Percentiles rank a stretch among this genome's conserved stretches.
phyloP scores from a whole-genome alignment of 164 flowering plant species.

The Pachysandra terminalis region DNA sequence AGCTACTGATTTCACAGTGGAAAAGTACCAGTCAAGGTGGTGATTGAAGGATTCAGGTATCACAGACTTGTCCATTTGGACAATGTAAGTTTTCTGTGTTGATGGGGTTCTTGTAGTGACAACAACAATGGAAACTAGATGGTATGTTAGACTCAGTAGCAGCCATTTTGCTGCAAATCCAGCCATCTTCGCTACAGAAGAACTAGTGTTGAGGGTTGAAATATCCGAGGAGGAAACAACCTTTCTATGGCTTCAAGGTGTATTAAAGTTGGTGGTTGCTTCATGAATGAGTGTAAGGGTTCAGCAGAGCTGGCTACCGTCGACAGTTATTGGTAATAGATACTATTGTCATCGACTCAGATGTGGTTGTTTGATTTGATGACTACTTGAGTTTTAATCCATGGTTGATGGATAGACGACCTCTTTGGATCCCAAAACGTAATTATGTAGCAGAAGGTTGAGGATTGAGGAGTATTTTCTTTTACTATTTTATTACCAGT shows the following conservation, averaged over 20 bases:
- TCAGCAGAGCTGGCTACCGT: conserved; percentile 5
- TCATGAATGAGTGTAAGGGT: conserved; percentile 23
- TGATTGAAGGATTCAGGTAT: conserved; percentile 40
- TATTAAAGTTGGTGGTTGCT: conserved; percentile 25
- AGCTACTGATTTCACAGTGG: conserved; percentile 26
- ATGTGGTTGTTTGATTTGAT: too few species aligned
- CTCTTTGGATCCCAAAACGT: too few species aligned
- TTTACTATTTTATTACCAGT: too few species aligned
- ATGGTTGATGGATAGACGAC: too few species aligned
- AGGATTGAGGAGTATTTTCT: too few species aligned
- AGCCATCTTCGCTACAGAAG: too few species aligned
- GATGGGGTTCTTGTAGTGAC: conserved; percentile 13
- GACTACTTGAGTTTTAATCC: too few species aligned
- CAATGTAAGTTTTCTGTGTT: conserved; percentile 42
- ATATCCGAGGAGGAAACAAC: neutral
- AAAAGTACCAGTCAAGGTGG: conserved; percentile 56
- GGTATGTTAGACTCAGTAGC: conserved; percentile 20
- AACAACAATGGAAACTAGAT: conserved; percentile 7
- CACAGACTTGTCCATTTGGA: conserved; percentile 54
- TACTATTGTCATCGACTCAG: neutral
- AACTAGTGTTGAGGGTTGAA: neutral
- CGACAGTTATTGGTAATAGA: conserved; percentile 12
- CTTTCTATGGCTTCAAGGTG: neutral
- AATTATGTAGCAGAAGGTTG: too few species aligned
- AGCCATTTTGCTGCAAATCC: conserved; percentile 25